phyloP scores from a whole-genome alignment of 176 grass and related monocot species.

The Zoysia japonica region DNA sequence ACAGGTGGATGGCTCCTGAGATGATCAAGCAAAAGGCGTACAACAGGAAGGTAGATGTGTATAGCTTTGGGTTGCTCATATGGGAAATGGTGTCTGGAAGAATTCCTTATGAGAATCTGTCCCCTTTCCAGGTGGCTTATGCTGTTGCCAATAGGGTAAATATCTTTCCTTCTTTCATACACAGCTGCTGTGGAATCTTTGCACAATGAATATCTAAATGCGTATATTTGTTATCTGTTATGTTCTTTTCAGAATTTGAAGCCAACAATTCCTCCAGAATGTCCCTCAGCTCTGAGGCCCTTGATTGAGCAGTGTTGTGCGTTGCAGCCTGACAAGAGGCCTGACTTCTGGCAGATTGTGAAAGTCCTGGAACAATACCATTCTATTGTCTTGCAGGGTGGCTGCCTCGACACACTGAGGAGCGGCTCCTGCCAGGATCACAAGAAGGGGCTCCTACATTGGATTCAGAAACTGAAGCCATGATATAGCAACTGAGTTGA shows the following conservation, averaged over 20 bases:
- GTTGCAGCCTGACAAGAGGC: conserved; percentile 74
- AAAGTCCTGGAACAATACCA: conserved; percentile 70
- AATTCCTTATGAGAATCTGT: conserved; percentile 61
- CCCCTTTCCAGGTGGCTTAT: conserved; percentile 66
- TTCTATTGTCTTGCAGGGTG: conserved; percentile 52
- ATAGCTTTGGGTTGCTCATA: conserved; percentile 72
- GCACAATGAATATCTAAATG: neutral
- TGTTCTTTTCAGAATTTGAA: conserved; percentile 55
- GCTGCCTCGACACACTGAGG: conserved; percentile 56
- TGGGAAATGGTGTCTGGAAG: conserved; percentile 77
- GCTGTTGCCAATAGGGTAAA: conserved; percentile 51
- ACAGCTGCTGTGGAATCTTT: neutral
- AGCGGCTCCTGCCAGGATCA: conserved; percentile 59
- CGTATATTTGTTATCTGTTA: neutral
- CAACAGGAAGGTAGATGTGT: conserved; percentile 72
- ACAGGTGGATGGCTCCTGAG: conserved; percentile 88
- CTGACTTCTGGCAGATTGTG: conserved; percentile 91
- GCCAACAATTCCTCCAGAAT: conserved; percentile 61
- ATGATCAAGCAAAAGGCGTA: conserved; percentile 73
- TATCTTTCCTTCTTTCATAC: neutral
- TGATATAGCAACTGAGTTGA: conserved; percentile 25
- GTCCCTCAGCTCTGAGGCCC: conserved; percentile 51
- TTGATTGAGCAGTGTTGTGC: conserved; percentile 85
- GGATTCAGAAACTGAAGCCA: conserved; percentile 76
- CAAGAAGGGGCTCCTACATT: conserved; percentile 64